Conservation (phyloP, 2,329 filamentous ascomycete genomes). For the Xylariales sp. region DNA sequence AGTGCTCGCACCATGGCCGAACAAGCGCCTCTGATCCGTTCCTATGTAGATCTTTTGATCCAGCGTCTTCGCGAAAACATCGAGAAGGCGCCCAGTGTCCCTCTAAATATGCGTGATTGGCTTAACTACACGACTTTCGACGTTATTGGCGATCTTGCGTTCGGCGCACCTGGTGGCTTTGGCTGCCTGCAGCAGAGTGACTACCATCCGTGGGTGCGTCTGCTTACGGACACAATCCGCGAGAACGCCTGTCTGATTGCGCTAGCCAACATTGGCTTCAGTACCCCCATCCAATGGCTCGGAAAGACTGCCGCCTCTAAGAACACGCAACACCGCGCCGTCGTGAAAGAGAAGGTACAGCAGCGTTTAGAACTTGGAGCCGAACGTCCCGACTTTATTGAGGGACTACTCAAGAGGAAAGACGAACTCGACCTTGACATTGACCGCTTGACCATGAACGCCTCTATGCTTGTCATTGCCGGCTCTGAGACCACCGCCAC, state of each 20-base stretch:
- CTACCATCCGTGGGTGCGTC: constrained; percentile 52
- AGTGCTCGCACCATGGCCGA: constrained; percentile 54
- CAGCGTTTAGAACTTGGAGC: constrained; percentile 46
- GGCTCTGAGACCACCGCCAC: constrained; percentile 65
- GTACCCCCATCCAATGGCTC: constrained; percentile 36
- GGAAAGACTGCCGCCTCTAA: constrained; percentile 35
- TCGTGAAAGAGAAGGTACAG: constrained; percentile 44
- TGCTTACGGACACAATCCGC: constrained; percentile 48
- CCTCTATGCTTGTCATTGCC: constrained; percentile 55
- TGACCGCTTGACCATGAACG: constrained; percentile 42
- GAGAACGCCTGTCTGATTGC: constrained; percentile 40
- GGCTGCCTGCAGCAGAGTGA: constrained; percentile 50
- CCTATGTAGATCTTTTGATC: constrained; percentile 54
- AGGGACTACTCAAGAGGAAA: constrained; percentile 48
- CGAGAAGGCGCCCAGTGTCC: constrained; percentile 41
- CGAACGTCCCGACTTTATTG: constrained; percentile 51
- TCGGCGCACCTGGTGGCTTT: constrained; percentile 55
- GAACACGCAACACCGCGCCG: constrained; percentile 41
- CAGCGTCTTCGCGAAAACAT: constrained; percentile 46
- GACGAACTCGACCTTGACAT: constrained; percentile 43
- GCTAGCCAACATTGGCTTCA: constrained; percentile 38
- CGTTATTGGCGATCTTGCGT: constrained; percentile 60
- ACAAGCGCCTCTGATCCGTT: constrained; percentile 55
- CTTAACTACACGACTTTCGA: constrained; percentile 57
- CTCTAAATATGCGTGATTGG: constrained; percentile 54